A percentile compares a stretch with the other conserved stretches of the same genome.
Conservation (phyloP, 2,329 filamentous ascomycete genomes). For the Pleomassaria siparia region DNA sequence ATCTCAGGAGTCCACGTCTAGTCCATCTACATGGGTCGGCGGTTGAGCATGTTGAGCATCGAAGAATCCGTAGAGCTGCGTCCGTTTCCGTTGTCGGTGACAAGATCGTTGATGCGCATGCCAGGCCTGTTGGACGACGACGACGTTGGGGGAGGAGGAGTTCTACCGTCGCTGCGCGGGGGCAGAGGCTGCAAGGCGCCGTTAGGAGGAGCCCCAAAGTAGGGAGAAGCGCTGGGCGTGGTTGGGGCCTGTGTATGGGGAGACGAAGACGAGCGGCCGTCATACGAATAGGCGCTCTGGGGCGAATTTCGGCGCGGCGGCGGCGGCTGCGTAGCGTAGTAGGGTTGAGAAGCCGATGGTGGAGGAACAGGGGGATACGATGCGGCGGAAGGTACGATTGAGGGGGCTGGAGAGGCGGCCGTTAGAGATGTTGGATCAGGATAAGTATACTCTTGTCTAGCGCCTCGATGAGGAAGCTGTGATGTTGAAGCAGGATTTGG, state of each 20-base stretch:
- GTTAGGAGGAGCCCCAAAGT: constrained; percentile 36
- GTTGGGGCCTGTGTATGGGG: constrained; percentile 44
- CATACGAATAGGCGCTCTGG: constrained; percentile 46
- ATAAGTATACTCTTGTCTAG: constrained; percentile 44
- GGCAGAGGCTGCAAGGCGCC: constrained; percentile 38
- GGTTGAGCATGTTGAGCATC: constrained; percentile 48
- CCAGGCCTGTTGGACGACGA: constrained; percentile 35
- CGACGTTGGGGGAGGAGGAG: constrained; percentile 39
- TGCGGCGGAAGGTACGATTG: constrained; percentile 42
- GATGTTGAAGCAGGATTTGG: constrained; percentile 49
- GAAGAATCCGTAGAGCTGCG: constrained; percentile 46
- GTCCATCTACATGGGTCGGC: constrained; percentile 37
- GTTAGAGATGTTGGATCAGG: constrained; percentile 49
- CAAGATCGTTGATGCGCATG: constrained; percentile 48
- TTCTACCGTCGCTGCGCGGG: constrained; percentile 42
- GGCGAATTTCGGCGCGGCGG: constrained; percentile 46
- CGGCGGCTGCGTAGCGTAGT: constrained; percentile 43
- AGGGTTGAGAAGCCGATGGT: constrained; percentile 35
- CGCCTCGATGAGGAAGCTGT: constrained; percentile 41
- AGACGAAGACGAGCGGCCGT: constrained; percentile 46
- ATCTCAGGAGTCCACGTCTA: constrained; percentile 4
- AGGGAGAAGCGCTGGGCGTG: constrained; percentile 36
- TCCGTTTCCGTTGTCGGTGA: constrained; percentile 39
- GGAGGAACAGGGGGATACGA: constrained; percentile 44
- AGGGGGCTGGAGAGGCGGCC: constrained; percentile 49